Conservation (phyloP, 441 rosid species). For the Euphorbia schlechtendalii region DNA sequence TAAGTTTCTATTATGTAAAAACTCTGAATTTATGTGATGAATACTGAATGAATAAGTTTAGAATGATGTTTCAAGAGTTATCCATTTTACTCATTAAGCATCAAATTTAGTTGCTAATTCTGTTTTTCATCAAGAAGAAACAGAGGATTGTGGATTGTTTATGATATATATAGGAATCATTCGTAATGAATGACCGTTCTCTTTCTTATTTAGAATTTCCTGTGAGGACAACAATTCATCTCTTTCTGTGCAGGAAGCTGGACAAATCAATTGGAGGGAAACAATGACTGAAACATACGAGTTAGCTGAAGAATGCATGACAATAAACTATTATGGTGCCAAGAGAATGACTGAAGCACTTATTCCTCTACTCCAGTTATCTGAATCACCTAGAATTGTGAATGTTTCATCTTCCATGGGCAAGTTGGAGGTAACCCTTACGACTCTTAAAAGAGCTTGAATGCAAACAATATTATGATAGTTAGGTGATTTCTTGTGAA, state of each 20-base stretch:
- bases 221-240: background rate
- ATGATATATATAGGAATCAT: conserved; percentile 11
- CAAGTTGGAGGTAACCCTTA: background rate
- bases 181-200: background rate
- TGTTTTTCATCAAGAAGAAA: too few relatives aligned
- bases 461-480: too few relatives aligned
- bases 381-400: conserved; percentile 34
- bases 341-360: conserved; percentile 26
- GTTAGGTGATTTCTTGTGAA: conserved; percentile 21
- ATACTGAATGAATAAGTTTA: too few relatives aligned
- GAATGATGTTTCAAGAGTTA: too few relatives aligned
- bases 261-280: background rate
- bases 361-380: conserved; percentile 26
- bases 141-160: background rate
- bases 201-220: background rate
- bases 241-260: conserved; percentile 11
- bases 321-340: conserved; percentile 32
- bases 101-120: too few relatives aligned
- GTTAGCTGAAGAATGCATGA: conserved; percentile 28
- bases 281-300: conserved; percentile 12
- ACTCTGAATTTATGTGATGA: background rate
- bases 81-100: too few relatives aligned
- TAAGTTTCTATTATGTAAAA: conserved; percentile 11
- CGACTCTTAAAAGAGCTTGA: background rate
- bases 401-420: conserved; percentile 24